Percentiles rank a stretch among this genome's conserved stretches.
Evolutionary conservation across 495 filamentous ascomycete species (phyloP).

Genomic region (Talaromyces liani): DNA sequence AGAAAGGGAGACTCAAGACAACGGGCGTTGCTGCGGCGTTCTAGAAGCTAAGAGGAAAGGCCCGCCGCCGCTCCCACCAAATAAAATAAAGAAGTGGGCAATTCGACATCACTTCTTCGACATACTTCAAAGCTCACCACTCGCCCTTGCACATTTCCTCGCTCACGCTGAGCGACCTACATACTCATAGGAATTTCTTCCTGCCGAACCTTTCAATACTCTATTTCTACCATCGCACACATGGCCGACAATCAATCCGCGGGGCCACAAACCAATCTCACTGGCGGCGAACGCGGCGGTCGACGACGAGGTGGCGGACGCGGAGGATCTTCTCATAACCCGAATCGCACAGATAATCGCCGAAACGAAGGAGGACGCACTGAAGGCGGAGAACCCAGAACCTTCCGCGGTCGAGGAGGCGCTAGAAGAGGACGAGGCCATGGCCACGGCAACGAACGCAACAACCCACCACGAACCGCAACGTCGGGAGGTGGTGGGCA

Average conservation of each 20-base stretch:
- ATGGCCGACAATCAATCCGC: constrained; percentile 4
- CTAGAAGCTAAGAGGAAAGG: background rate
- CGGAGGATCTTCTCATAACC: background rate
- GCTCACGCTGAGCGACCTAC: background rate
- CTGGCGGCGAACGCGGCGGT: constrained; percentile 11
- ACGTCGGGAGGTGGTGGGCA: background rate
- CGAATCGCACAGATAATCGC: background rate
- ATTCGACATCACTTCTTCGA: background rate
- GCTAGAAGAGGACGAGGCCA: constrained; percentile 5
- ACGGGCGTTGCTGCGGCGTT: background rate
- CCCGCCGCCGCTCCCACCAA: background rate
- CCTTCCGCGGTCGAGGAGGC: constrained; percentile 4
- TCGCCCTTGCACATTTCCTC: background rate
- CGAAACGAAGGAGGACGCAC: background rate
- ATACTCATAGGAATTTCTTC: background rate
- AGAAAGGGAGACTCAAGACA: background rate
- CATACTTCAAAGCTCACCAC: background rate
- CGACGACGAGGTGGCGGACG: constrained; percentile 14
- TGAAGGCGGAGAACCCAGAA: background rate
- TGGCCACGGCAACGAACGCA: background rate
- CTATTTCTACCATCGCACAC: background rate
- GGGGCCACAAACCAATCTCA: background rate
- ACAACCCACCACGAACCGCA: background rate
- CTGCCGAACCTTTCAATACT: too few species aligned
- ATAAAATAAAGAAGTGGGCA: background rate